These are phyloP conservation scores for Massariosphaeria phaeospora DNA, from an alignment of 495 filamentous ascomycete genomes.

Conservation along the genomic window DNA sequence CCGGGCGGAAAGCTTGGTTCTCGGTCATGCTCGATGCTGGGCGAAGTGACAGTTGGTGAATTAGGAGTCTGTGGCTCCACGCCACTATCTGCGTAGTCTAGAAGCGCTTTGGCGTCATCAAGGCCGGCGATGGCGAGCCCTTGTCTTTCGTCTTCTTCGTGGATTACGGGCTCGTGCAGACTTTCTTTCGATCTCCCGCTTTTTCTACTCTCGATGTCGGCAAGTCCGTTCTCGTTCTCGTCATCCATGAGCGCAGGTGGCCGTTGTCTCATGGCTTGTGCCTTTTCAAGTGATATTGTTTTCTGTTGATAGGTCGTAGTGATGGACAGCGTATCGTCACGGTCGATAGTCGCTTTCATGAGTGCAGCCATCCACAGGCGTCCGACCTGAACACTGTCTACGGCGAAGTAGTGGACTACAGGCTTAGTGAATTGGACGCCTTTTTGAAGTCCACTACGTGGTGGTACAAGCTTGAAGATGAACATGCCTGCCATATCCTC, in stretches of 20 bases:
- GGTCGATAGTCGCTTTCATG: slow-evolving; percentile 98
- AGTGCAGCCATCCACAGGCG: slow-evolving; percentile 97
- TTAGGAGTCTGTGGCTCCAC: slow-evolving; percentile 1
- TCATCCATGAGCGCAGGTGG: slow-evolving; percentile 81
- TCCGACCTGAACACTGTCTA: slow-evolving; percentile 80
- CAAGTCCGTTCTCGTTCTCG: slow-evolving; percentile 50
- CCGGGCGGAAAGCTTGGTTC: not conserved
- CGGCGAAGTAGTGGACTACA: slow-evolving; percentile 94
- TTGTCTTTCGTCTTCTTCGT: slow-evolving; percentile 29
- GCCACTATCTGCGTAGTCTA: slow-evolving; percentile 29
- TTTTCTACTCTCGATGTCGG: slow-evolving; percentile 12
- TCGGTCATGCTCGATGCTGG: not conserved
- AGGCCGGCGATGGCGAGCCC: slow-evolving; percentile 32
- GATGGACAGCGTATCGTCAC: slow-evolving; percentile 71
- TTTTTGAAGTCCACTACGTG: slow-evolving; percentile 77
- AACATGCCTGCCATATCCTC: slow-evolving; percentile 56
- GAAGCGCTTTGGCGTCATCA: slow-evolving; percentile 30
- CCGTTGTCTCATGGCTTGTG: slow-evolving; percentile 72
- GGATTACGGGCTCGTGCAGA: slow-evolving; percentile 24
- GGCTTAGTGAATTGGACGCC: slow-evolving; percentile 97
- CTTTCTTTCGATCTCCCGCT: slow-evolving; percentile 29
- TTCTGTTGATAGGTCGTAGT: slow-evolving; percentile 92
- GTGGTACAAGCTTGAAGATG: slow-evolving; percentile 97
- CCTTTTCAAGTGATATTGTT: slow-evolving; percentile 84
- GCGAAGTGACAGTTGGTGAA: not conserved